Conservation (phyloP, 345 rosid genomes). For the Sonneratia alba region DNA sequence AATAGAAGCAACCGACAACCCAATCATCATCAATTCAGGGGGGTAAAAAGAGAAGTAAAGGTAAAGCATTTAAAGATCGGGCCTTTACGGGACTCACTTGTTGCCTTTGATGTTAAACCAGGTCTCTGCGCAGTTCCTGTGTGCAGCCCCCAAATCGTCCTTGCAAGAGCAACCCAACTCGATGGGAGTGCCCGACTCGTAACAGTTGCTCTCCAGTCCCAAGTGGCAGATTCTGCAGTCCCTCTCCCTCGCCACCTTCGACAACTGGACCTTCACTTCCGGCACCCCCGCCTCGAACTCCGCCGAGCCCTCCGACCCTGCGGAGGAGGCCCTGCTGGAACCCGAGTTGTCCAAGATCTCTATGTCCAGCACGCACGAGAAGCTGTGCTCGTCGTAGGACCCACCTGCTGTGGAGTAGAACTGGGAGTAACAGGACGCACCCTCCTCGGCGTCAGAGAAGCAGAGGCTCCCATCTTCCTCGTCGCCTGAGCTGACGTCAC, state of each 20-base stretch:
- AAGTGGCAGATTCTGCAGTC: slow-evolving; percentile 91
- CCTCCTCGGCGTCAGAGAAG: slow-evolving; percentile 83
- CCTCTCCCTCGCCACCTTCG: slow-evolving; percentile 38
- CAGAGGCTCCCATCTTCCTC: slow-evolving; percentile 26
- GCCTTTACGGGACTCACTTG: slow-evolving; percentile 35
- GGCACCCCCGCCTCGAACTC: slow-evolving; percentile 30
- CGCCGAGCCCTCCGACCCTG: slow-evolving; percentile 48
- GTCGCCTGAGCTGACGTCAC: slow-evolving; percentile 27
- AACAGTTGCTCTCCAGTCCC: slow-evolving; percentile 58
- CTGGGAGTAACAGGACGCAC: slow-evolving; percentile 67
- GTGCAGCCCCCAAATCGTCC: slow-evolving; percentile 87
- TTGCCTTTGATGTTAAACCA: slow-evolving; percentile 98
- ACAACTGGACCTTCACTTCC: slow-evolving; percentile 37
- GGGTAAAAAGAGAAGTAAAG: too few species aligned
- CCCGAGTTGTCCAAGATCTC: slow-evolving; percentile 23
- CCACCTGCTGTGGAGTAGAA: slow-evolving; percentile 77
- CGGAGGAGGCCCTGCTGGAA: slow-evolving; percentile 50
- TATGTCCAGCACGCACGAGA: slow-evolving; percentile 33
- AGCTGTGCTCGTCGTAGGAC: slow-evolving; percentile 52
- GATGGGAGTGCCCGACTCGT: slow-evolving; percentile 55
- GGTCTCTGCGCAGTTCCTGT: slow-evolving; percentile 86
- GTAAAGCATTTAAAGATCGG: neutral
- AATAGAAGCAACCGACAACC: too few species aligned
- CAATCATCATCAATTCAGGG: neutral
- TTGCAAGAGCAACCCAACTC: slow-evolving; percentile 91